Base-by-base conservation (phyloP, 192 early-diverging fungal species). In the Linnemannia zychae region DNA sequence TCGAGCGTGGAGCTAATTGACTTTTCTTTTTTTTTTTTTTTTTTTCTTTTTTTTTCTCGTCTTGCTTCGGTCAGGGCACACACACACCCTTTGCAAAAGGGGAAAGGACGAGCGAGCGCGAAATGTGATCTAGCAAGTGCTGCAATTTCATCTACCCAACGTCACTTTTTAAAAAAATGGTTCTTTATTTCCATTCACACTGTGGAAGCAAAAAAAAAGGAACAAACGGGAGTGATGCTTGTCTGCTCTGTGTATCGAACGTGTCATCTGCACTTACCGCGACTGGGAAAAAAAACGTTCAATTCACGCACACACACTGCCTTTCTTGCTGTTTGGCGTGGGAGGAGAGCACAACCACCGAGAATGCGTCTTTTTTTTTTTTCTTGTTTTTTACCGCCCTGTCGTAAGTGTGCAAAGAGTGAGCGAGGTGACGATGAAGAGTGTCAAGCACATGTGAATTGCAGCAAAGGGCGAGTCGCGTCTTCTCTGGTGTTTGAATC, bases 401-500 rank as follows among this genome's bases (percentile, higher is more conserved):
- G 57, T 31, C 57, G 11, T 52, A 18, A n/a, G 20, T 15, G 20
- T 5, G 20, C 20, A 18, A 20, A 52, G 2, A 18, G 47, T 17
- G 47, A 17, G 12, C 2, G 49, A 7, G 16, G 49, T 52, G 6
- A 22, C 3, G 52, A 50, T 50, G 16, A 63, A 63, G 15, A 63
- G 57, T n/a, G 57, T 63, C 28, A 63, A 24, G 57, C 57, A 63
- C 57, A 63, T 63, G 57, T 63, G 57, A 63, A 60, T 60, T 60
- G 57, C 20, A 24, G 11, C 57, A 31, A n/a, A n/a, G 57, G 57
- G 57, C 57, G 15, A 60, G 53, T 22, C 57, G 57, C 28, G 57
- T 24, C 31, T 31, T 31, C 13, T 63, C n/a, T n/a, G n/a, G n/a
- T n/a, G n/a, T 63, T 63, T 63, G 57, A 4, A 24, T 13, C 57